Evolutionary conservation across 768 basidiomycete species (phyloP), one percentile per base, ranked within the genome.

Genomic region (Cystobasidium tubakii): DNA sequence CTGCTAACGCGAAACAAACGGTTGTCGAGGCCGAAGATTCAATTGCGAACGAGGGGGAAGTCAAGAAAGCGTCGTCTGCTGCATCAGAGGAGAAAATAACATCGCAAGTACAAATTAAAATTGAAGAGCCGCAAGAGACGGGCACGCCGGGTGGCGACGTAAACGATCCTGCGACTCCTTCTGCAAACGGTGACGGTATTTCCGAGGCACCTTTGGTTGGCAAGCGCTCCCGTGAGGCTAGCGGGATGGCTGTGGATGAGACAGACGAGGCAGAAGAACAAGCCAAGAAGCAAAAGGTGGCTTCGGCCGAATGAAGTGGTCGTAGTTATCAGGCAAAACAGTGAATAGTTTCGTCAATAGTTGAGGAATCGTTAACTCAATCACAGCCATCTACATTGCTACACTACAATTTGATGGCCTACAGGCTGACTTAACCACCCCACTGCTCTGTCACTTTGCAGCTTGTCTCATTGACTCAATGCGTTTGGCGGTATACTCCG

Each of bases 231-330:
- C 50, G 69, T 17, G 69, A 53, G n/a, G 55, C 34, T 36, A 57
- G 54, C n/a, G 55, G 55, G 2, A 60, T 60, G 50, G 53, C 29
- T 12, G 29, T 57, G 2, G 36, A 71, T 31, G 69, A 71, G 44
- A 9, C 46, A 15, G 57, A 60, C 27, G 57, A 15, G 12, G 10
- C 21, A 34, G 57, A 60, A 12, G 57, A 60, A 15, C 36, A 71
- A 13, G 31, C 53, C 33, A 71, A 71, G 54, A 71, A 71, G 69
- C 69, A 29, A 42, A 71, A 71, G 55, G 44, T 46, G 21, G 57
- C 29, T 33, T 62, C 57, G 23, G 57, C 17, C 57, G 63, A 65
- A 60, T 60, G 13, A 3, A 29, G 27, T 29, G 57, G 10, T 3
- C 6, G 15, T 34, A 34, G n/a, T n/a, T n/a, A n/a, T n/a, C n/a